A percentile compares a stretch with the other conserved stretches of the same genome.
These are phyloP conservation scores for Arthrobotrys pseudoclavata DNA, from an alignment of 2,329 filamentous ascomycete species.

Conservation along the genomic window DNA sequence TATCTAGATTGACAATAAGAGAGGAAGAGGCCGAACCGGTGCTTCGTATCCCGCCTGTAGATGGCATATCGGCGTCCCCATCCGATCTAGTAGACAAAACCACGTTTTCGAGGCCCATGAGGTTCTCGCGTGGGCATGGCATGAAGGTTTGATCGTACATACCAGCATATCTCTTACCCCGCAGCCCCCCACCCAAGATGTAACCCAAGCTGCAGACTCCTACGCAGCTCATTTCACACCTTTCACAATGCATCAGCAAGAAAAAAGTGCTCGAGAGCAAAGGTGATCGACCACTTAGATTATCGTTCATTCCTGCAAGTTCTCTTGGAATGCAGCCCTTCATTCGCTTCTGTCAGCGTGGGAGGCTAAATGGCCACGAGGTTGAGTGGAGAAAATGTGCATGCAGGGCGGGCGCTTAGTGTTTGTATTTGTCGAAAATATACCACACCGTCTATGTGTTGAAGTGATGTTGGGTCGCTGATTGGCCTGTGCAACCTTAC, in stretches of 20 bases:
- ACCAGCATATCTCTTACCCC: conserved; percentile 27
- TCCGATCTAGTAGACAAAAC: conserved; percentile 33
- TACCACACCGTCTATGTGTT: conserved; percentile 56
- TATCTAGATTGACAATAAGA: not conserved
- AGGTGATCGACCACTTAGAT: conserved; percentile 6
- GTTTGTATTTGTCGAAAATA: conserved; percentile 40
- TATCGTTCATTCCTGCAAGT: conserved; percentile 41
- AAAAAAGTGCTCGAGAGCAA: conserved; percentile 16
- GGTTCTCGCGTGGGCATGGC: conserved; percentile 53
- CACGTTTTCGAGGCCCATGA: conserved; percentile 34
- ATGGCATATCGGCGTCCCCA: conserved; percentile 23
- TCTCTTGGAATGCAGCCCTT: conserved; percentile 31
- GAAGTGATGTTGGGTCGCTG: conserved; percentile 50
- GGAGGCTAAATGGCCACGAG: conserved; percentile 60
- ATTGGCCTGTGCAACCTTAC: conserved; percentile 56
- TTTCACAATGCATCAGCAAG: conserved; percentile 35
- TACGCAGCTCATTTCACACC: conserved; percentile 50
- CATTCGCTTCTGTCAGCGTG: conserved; percentile 55
- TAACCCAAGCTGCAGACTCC: conserved; percentile 49
- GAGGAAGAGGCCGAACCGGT: conserved; percentile 15
- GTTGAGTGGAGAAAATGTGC: conserved; percentile 32
- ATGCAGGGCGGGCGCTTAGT: conserved; percentile 53
- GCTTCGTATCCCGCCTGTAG: conserved; percentile 1
- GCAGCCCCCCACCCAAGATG: conserved; percentile 45
- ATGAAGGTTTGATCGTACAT: conserved; percentile 49